These are phyloP conservation scores for Mucor indicus DNA, from an alignment of 371 early-diverging fungal species.

Conservation along the genomic window DNA sequence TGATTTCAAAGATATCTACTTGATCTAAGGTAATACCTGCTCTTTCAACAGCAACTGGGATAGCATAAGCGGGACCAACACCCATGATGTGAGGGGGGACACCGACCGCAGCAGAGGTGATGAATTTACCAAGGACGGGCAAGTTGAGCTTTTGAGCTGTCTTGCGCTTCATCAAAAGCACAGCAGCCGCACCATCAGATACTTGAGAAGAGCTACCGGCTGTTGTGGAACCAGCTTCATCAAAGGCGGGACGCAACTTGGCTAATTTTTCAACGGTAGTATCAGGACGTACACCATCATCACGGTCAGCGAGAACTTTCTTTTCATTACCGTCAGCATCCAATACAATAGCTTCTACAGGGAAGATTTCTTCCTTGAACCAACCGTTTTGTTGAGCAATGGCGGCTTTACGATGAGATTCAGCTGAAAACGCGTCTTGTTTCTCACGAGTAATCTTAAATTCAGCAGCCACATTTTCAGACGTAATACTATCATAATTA, in stretches of 20 bases:
- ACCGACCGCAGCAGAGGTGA: conserved; percentile 89
- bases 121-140: conserved; percentile 85
- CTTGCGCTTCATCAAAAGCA: conserved; percentile 92
- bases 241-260: conserved; percentile 93
- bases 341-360: conserved; percentile 74
- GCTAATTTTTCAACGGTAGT: conserved; percentile 79
- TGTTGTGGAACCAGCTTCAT: conserved; percentile 84
- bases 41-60: conserved; percentile 86
- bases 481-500: conserved; percentile 88
- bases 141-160: conserved; percentile 87
- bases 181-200: conserved; percentile 98
- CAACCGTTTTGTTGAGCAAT: conserved; percentile 88
- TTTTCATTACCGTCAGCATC: conserved; percentile 73
- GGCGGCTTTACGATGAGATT: conserved; percentile 77
- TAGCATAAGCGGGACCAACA: conserved; percentile 92
- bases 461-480: conserved; percentile 94
- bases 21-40: conserved; percentile 79
- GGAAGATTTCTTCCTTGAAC: conserved; percentile 93
- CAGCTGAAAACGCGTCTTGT: conserved; percentile 89
- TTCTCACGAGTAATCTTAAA: conserved; percentile 78
- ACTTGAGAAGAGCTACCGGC: conserved; percentile 99
- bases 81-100: conserved; percentile 95
- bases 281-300: conserved; percentile 92
- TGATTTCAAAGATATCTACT: conserved; percentile 81
- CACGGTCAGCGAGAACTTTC: conserved; percentile 64